Percentiles rank a stretch among this genome's conserved stretches.
These are phyloP conservation scores for Gracilaria caudata DNA, from an alignment of 23 red algal species.

Conservation along the genomic window DNA sequence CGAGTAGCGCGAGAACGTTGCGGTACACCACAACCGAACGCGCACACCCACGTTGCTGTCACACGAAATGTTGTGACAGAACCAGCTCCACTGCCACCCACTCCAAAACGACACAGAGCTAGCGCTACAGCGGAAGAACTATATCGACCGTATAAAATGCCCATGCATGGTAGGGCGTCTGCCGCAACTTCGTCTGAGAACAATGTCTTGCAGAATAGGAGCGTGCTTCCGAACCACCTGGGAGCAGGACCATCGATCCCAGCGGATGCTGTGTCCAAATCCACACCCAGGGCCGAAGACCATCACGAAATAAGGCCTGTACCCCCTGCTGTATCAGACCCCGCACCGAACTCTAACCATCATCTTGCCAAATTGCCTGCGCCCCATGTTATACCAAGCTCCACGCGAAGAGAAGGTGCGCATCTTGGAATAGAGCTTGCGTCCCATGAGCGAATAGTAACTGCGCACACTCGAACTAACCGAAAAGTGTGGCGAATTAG, in stretches of 20 bases:
- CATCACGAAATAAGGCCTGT: not conserved
- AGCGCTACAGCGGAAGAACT: not conserved
- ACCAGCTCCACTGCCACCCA: not conserved
- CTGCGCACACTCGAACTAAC: not conserved
- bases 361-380: not conserved
- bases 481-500: conserved; percentile 17
- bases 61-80: not conserved
- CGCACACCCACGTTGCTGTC: not conserved
- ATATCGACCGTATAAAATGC: not conserved
- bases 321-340: not conserved
- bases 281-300: not conserved
- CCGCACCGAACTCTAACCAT: not conserved
- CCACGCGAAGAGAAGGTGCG: no score
- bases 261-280: not conserved
- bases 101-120: conserved; percentile 2
- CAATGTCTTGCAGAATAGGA: not conserved
- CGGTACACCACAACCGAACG: not conserved
- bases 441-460: not conserved
- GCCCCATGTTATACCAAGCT: not conserved
- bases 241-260: not conserved
- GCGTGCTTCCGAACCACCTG: not conserved
- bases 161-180: not conserved
- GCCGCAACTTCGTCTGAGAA: not conserved
- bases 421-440: not conserved
- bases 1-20: not conserved